phyloP scores from a whole-genome alignment of 139 green algal species.

The Chlorella sorokiniana region DNA sequence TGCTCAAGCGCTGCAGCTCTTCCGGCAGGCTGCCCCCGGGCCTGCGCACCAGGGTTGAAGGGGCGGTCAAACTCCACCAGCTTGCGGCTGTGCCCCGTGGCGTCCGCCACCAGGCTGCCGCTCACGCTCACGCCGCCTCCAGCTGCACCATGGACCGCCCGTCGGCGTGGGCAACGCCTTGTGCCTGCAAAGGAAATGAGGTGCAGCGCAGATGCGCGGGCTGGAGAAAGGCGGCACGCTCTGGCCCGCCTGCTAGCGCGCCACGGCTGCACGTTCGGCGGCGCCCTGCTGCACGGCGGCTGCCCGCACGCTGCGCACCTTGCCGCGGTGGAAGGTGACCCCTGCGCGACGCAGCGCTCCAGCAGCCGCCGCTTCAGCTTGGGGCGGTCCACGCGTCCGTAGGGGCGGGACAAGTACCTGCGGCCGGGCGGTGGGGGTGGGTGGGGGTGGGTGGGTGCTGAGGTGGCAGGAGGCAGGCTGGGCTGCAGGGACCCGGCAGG shows the following conservation, averaged over 20 bases:
- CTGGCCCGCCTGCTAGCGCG: neutral
- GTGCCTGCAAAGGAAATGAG: slow-evolving; percentile 9
- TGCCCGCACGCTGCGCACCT: slow-evolving; percentile 2
- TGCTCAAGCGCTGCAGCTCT: neutral
- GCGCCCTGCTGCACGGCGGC: neutral
- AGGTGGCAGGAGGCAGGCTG: slow-evolving; percentile 3
- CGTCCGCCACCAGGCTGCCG: slow-evolving; percentile 84
- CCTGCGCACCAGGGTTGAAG: slow-evolving; percentile 81
- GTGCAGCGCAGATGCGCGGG: too few relatives aligned
- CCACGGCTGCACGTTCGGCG: neutral
- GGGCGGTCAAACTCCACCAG: slow-evolving; percentile 90
- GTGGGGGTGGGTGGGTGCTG: neutral
- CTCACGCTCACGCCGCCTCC: slow-evolving; percentile 52
- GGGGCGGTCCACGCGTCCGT: slow-evolving; percentile 88
- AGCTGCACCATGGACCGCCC: slow-evolving; percentile 64
- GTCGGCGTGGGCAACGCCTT: slow-evolving; percentile 65
- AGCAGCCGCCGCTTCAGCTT: slow-evolving; percentile 92
- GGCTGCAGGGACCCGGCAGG: too few relatives aligned
- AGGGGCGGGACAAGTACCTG: slow-evolving; percentile 86
- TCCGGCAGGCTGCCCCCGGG: neutral
- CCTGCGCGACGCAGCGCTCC: slow-evolving; percentile 62
- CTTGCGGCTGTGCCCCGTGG: slow-evolving; percentile 86
- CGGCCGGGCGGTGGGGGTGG: neutral
- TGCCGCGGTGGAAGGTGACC: slow-evolving; percentile 10
- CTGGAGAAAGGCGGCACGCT: neutral